These are phyloP conservation scores for Penium margaritaceum DNA, from an alignment of 139 green algal genomes.

Conservation along the genomic window DNA sequence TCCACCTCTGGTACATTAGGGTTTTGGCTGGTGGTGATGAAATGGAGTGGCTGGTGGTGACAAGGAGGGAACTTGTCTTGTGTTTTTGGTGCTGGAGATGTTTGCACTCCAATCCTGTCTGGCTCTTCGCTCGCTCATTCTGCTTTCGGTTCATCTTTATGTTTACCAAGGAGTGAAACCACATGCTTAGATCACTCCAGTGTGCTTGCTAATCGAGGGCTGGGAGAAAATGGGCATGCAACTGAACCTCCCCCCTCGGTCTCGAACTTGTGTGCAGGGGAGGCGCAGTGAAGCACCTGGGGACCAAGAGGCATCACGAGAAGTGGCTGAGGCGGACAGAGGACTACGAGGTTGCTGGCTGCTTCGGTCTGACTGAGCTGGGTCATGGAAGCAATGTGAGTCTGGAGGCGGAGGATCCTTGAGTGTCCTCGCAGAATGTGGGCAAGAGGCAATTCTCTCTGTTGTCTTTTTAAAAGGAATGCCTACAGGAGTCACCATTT, in stretches of 20 bases:
- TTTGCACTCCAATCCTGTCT: too few species aligned
- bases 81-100: neutral
- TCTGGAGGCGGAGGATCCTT: too few species aligned
- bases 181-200: neutral
- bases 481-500: too few species aligned
- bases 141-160: neutral
- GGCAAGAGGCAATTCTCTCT: too few species aligned
- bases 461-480: too few species aligned
- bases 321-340: slow-evolving; percentile 38
- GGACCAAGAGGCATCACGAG: slow-evolving; percentile 73
- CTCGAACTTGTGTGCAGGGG: slow-evolving; percentile 37
- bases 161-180: neutral
- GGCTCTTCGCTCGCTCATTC: too few species aligned
- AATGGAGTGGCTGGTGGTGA: too few species aligned
- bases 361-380: slow-evolving; percentile 80
- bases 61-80: neutral
- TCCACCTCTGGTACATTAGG: slow-evolving; percentile 56
- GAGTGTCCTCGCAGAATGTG: too few species aligned
- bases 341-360: slow-evolving; percentile 44
- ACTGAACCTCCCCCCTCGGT: neutral
- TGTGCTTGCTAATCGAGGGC: neutral
- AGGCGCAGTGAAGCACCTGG: slow-evolving; percentile 66
- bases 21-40: slow-evolving; percentile 48
- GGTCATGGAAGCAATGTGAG: slow-evolving; percentile 82
- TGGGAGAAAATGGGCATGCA: neutral